Evolutionary conservation across 176 grass and related monocot genomes (phyloP), one percentile per base, ranked within the genome.

Genomic region (Avena insularis): DNA sequence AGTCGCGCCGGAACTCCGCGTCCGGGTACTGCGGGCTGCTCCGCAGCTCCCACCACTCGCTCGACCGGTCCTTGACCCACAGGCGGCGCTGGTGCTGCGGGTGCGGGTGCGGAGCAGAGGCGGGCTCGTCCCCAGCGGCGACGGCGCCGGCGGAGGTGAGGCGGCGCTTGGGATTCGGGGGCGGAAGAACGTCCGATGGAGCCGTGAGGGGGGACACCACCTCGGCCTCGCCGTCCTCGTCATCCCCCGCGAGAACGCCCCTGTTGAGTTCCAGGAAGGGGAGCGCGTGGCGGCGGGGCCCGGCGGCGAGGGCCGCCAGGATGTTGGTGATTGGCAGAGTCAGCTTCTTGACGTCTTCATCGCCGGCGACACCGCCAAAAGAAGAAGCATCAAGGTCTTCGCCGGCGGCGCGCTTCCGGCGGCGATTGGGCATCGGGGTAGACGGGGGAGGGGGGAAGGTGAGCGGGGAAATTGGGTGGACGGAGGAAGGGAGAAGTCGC

Each of bases 21-120:
- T 93, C 91, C 38, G 88, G 91, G 78, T 74, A 93, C 36, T 54
- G 81, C 8, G 88, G 64, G 85, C 79, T 80, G 82, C 83, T 88
- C 82, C 91, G 84, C 16, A 9, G 46, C 10, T 90, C 91, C 91
- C 91, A 93, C 91, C 91, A 93, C 2, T 88, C 91, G 45, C 81
- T 78, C 4, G 91, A 93, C 9, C 85, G 84, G 84, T 90, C 88
- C 88, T 87, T 93, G 0, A 93, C 91, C 91, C 91, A 93, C 0
- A 93, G 84, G 3, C 91, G 75, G 0, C 85, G 54, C 53, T 88
- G 91, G 40, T 93, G 80, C 46, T 77, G 86, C 79, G 11, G 23
- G 16, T 5, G 17, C 17, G n/a, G 82, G 17, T 6, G 66, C 6
- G 1, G 56, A n/a, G 62, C 23, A 2, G 62, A 27, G 57, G 57